Base-by-base conservation (phyloP, 768 basidiomycete species). In the Cystoderma amianthinum region DNA sequence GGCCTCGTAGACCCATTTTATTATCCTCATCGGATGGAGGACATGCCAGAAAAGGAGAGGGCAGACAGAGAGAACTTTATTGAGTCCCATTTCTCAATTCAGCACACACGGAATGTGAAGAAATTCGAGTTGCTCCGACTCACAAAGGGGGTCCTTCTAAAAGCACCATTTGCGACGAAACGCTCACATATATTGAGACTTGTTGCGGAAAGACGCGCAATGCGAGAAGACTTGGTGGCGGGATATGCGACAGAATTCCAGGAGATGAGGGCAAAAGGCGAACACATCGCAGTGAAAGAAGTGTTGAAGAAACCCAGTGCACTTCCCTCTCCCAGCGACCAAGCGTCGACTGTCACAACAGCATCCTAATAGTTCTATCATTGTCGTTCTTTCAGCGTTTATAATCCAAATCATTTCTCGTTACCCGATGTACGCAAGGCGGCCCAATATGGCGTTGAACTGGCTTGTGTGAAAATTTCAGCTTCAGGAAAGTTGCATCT, bases 1-100 rank as follows among this genome's bases (percentile, higher is more conserved):
- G 93, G 93, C 20, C 73, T 97, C 42, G 78, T 84, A 18, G 83
- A 94, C 48, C 93, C 93, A 1, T 97, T 97, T 70, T 91, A 94
- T 67, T 95, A 92, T 57, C 93, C 93, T 0, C 76, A 75, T 41
- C 77, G 83, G 35, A 44, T 81, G 45, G 88, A 86, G 53, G 91
- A 91, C 58, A 86, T 95, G 83, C 49, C 65, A 10, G 54, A 50
- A n/a, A 61, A 69, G 37, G 73, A 80, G 46, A 69, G 76, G 45
- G 59, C 63, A 51, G 64, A 68, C 48, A 69, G 82, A 18, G 69
- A 80, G 60, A 65, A 75, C 33, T 79, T 72, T 72, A 52, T 91
- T 34, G 79, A 88, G 53, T 63, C 76, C 12, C 66, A 73, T 44
- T 87, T 87, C 58, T 62, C 60, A 53, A 57, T 77, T 49, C 58